Percentiles rank a stretch among this genome's conserved stretches.
Conservation (phyloP, 495 filamentous ascomycete genomes). For the Neurospora sublineolata region DNA sequence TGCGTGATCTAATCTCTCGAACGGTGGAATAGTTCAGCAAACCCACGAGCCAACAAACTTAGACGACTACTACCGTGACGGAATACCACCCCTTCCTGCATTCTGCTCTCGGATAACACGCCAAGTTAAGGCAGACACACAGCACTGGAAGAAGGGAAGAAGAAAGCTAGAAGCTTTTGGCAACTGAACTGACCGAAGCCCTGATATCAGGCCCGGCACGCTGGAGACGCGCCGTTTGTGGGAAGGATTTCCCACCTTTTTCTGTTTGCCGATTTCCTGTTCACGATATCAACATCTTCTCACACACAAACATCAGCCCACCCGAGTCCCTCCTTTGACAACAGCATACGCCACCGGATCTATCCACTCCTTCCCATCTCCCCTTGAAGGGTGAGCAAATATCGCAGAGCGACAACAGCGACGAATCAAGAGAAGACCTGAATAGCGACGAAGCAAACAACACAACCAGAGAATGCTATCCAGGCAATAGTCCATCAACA, state of each 20-base stretch:
- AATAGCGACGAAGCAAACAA: not conserved
- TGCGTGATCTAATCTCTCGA: not conserved
- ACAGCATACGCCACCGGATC: not conserved
- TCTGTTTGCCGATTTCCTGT: not conserved
- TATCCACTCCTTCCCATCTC: not conserved
- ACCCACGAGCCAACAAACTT: not conserved
- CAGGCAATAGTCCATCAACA: not conserved
- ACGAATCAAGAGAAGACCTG: not conserved
- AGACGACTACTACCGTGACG: not conserved
- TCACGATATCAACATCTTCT: no score
- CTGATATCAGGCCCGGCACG: not conserved
- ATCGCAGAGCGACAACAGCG: not conserved
- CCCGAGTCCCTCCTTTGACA: not conserved
- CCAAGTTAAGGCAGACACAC: not conserved
- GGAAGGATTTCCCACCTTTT: not conserved
- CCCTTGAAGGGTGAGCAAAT: not conserved
- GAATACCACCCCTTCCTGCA: not conserved
- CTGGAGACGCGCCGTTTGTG: not conserved
- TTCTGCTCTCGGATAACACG: not conserved
- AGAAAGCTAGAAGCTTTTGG: not conserved
- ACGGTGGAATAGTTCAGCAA: not conserved
- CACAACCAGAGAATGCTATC: not conserved
- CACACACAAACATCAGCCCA: not conserved
- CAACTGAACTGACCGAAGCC: not conserved
- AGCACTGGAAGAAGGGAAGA: not conserved